A percentile compares a stretch with the other conserved stretches of the same genome.
Conservation (phyloP, 192 early-diverging fungal species). For the Coemansia sp. region DNA sequence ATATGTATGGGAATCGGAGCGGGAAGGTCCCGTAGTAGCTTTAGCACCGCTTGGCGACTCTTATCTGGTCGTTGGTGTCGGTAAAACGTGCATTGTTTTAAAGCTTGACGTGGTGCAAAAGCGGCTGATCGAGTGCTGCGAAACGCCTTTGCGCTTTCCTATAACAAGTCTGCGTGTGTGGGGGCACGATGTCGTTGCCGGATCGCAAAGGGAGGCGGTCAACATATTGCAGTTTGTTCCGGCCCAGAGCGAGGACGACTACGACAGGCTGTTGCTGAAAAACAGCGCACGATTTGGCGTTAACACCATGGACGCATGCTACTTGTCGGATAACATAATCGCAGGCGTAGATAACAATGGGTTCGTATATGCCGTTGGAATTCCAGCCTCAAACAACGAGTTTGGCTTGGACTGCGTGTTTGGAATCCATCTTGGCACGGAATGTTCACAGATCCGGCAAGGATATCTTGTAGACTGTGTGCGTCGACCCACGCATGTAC, state of each 20-base stretch:
- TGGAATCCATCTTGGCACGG: slow-evolving; percentile 33
- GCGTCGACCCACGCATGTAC: slow-evolving; percentile 4
- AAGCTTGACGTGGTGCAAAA: slow-evolving; percentile 33
- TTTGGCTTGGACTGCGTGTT: slow-evolving; percentile 42
- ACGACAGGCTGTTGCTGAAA: slow-evolving; percentile 18
- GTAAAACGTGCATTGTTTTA: slow-evolving; percentile 28
- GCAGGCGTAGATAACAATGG: slow-evolving; percentile 34
- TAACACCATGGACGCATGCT: slow-evolving; percentile 34
- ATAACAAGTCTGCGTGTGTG: slow-evolving; percentile 35
- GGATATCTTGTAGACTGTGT: slow-evolving; percentile 21
- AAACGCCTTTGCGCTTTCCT: slow-evolving; percentile 31
- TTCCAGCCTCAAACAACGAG: slow-evolving; percentile 18
- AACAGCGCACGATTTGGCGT: slow-evolving; percentile 40
- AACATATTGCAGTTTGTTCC: slow-evolving; percentile 33
- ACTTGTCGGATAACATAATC: slow-evolving; percentile 17
- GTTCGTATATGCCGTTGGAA: slow-evolving; percentile 26
- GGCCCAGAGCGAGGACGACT: background rate
- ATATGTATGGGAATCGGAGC: slow-evolving; percentile 48
- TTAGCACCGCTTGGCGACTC: slow-evolving; percentile 38
- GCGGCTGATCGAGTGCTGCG: slow-evolving; percentile 49
- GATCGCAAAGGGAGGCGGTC: slow-evolving; percentile 38
- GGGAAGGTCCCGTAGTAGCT: slow-evolving; percentile 26
- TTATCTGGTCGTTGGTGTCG: slow-evolving; percentile 38
- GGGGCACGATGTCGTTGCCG: slow-evolving; percentile 27
- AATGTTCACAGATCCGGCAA: slow-evolving; percentile 23